These are phyloP conservation scores for Fraxinus albicans DNA, from an alignment of 305 asterid species.

Conservation along the genomic window DNA sequence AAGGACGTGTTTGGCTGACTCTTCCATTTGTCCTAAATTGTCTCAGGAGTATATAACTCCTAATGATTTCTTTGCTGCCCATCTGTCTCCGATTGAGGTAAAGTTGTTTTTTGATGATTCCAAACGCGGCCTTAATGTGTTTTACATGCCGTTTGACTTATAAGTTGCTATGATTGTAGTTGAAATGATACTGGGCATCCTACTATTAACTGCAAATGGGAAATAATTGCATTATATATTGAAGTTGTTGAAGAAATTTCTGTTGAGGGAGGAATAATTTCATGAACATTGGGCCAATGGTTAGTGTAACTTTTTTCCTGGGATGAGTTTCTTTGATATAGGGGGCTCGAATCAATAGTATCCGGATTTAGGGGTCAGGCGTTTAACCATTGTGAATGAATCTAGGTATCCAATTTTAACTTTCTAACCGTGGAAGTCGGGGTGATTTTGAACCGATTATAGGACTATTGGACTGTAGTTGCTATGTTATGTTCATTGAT, in stretches of 20 bases:
- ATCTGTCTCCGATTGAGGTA: slow-evolving; percentile 76
- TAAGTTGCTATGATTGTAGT: not conserved
- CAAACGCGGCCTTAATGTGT: not conserved
- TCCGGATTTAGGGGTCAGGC: not conserved
- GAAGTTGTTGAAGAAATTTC: not conserved
- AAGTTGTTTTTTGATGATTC: not conserved
- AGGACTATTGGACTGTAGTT: not conserved
- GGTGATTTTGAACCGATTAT: not conserved
- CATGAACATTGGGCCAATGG: not conserved
- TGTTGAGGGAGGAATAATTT: not conserved
- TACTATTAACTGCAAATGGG: not conserved
- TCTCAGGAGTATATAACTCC: slow-evolving; percentile 38
- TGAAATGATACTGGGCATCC: not conserved
- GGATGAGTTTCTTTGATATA: not conserved
- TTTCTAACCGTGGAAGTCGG: not conserved
- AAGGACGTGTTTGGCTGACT: slow-evolving; percentile 72
- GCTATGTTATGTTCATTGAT: not conserved
- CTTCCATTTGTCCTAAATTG: slow-evolving; percentile 58
- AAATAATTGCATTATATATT: not conserved
- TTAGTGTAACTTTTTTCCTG: not conserved
- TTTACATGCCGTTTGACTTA: not conserved
- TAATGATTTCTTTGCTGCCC: slow-evolving; percentile 64
- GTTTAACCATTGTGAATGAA: not conserved
- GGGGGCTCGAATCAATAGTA: not conserved
- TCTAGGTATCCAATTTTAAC: not conserved